Evolutionary conservation across 73 alveolate genomes (phyloP).

Genomic region (Uronychia binucleata): DNA sequence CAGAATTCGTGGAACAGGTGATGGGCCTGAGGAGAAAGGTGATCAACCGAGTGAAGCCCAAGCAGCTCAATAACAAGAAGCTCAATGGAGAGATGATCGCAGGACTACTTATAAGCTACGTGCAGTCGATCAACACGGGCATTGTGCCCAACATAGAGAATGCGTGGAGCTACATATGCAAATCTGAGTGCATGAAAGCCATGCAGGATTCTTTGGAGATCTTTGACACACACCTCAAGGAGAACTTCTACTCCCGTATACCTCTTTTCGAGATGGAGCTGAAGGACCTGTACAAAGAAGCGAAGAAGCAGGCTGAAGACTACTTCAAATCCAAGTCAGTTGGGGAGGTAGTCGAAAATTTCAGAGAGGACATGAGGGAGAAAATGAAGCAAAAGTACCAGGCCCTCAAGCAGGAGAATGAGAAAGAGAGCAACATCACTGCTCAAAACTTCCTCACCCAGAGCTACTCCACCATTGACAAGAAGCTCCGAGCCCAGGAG

Average conservation of each 20-base stretch:
- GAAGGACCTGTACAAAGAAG: slow-evolving; percentile 24
- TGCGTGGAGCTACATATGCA: slow-evolving; percentile 82
- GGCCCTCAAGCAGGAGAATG: slow-evolving; percentile 19
- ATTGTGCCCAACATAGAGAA: slow-evolving; percentile 80
- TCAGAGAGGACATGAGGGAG: slow-evolving; percentile 14
- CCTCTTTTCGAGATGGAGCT: slow-evolving; percentile 39
- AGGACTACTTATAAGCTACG: slow-evolving; percentile 60
- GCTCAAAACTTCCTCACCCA: slow-evolving; percentile 50
- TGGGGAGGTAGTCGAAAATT: slow-evolving; percentile 22
- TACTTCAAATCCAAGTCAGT: slow-evolving; percentile 32
- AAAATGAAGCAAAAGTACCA: slow-evolving; percentile 29
- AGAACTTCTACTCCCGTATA: slow-evolving; percentile 6
- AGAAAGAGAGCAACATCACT: slow-evolving; percentile 36
- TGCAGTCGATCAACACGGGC: slow-evolving; percentile 78
- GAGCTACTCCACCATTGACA: slow-evolving; percentile 70
- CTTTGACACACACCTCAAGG: slow-evolving; percentile 25
- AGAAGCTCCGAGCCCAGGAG: slow-evolving; percentile 69
- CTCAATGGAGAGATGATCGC: slow-evolving; percentile 87
- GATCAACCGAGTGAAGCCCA: slow-evolving; percentile 78
- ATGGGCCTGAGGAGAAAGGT: slow-evolving; percentile 76
- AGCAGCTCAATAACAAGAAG: slow-evolving; percentile 76
- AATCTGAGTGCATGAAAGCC: slow-evolving; percentile 71
- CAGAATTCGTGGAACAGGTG: slow-evolving; percentile 91
- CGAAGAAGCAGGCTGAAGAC: slow-evolving; percentile 18
- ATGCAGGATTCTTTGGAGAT: slow-evolving; percentile 56